Conservation (phyloP, 164 flowering plant species). For the Berberis vulgaris region DNA sequence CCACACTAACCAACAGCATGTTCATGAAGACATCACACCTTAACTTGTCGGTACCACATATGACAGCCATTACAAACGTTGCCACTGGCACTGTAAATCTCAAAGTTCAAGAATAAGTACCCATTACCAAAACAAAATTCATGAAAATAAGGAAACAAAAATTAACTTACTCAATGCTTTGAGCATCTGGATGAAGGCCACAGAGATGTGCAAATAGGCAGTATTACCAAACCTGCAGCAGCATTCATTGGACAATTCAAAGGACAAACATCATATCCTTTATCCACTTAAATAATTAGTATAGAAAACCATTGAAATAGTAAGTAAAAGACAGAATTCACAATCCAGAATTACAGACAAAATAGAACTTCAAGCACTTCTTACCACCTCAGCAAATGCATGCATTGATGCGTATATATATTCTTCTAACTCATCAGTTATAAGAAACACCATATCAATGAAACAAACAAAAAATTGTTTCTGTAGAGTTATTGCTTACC, state of each 20-base stretch:
- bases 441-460: too few relatives aligned
- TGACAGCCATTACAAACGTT: constrained; percentile 87
- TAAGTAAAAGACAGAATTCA: too few relatives aligned
- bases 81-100: constrained; percentile 92
- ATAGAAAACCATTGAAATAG: too few relatives aligned
- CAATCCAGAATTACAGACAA: too few relatives aligned
- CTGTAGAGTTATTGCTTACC: constrained; percentile 35
- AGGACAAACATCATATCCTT: too few relatives aligned
- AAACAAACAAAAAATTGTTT: too few relatives aligned
- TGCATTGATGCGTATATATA: too few relatives aligned
- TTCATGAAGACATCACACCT: constrained; percentile 93
- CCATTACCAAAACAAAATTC: background rate
- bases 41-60: constrained; percentile 90
- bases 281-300: too few relatives aligned
- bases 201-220: constrained; percentile 96
- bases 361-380: too few relatives aligned
- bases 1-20: constrained; percentile 96
- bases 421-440: too few relatives aligned
- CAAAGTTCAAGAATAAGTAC: constrained; percentile 2
- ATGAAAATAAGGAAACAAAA: background rate
- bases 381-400: too few relatives aligned
- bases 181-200: constrained; percentile 99
- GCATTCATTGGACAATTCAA: background rate
- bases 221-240: constrained; percentile 94
- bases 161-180: constrained; percentile 84